Base-by-base conservation (phyloP, 768 basidiomycete species). In the Leccinum uliginosum region DNA sequence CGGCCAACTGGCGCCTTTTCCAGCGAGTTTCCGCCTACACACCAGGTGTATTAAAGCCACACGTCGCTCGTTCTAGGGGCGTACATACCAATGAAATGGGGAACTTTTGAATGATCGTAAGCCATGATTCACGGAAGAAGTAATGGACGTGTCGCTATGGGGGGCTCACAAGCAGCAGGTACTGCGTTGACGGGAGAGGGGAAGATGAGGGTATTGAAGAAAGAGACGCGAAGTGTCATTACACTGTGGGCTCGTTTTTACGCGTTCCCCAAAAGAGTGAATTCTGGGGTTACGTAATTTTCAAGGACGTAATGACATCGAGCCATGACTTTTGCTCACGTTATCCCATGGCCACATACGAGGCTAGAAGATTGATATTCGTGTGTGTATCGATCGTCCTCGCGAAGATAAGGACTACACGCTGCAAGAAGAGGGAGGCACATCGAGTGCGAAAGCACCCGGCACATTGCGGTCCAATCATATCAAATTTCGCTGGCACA, bases 21-120 rank as follows among this genome's bases (percentile, higher is more conserved):
- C 59, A 99, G 70, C 29, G 91, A 85, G 76, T 98, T 98, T 60
- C 93, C 95, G 67, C 97, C 97, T 98, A 67, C n/a, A 55, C 32
- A 32, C 48, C 50, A 55, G 34, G 32, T 44, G 24, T 21, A 54
- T 60, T 12, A 57, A 56, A 53, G 59, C 43, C 51, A 54, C 65
- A 46, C 57, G 54, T 49, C 46, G 10, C 24, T 6, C 8, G 52
- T 44, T 58, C 46, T 12, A 5, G 51, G 12, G 53, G 56, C 53
- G 47, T 32, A 59, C 73, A 58, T 59, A 85, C 84, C 84, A 59
- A 86, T 83, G 69, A 85, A 86, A 51, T 85, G 84, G 30, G 82
- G 71, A 58, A 83, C 82, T 75, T 77, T 83, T 59, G 79, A 74
- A 67, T 83, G 83, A 66, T 85, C 83, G 62, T 80, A 77, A 26